Percentiles rank a stretch among this genome's conserved stretches.
Evolutionary conservation across 352 stramenopile genomes (phyloP).

Genomic region (Phytophthora lateralis): DNA sequence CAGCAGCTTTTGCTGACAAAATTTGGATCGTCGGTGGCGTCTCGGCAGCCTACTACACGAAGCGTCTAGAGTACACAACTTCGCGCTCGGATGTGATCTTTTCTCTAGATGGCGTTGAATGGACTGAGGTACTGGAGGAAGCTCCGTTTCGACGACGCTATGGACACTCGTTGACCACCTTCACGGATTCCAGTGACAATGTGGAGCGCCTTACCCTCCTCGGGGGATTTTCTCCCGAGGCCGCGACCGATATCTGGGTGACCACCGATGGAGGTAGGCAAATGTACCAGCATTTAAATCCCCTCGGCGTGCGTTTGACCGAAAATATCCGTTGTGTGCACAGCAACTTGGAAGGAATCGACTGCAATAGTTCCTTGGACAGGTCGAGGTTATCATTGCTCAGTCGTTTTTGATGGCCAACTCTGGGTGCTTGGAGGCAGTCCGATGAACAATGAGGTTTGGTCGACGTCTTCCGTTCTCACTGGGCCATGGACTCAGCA

Average conservation of each 20-base stretch:
- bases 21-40: slow-evolving; percentile 81
- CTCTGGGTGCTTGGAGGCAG: slow-evolving; percentile 78
- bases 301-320: not conserved
- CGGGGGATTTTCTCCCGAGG: slow-evolving; percentile 76
- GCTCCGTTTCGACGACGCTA: slow-evolving; percentile 74
- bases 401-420: slow-evolving; percentile 58
- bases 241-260: slow-evolving; percentile 78
- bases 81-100: slow-evolving; percentile 69
- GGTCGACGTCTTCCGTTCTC: slow-evolving; percentile 69
- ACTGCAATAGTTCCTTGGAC: slow-evolving; percentile 46
- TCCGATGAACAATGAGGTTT: slow-evolving; percentile 84
- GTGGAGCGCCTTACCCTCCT: slow-evolving; percentile 64
- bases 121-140: slow-evolving; percentile 74
- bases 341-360: slow-evolving; percentile 56
- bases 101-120: slow-evolving; percentile 60
- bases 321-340: not conserved
- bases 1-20: slow-evolving; percentile 56
- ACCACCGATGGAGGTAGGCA: slow-evolving; percentile 64
- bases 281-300: not conserved
- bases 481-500: slow-evolving; percentile 57
- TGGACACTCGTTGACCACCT: slow-evolving; percentile 72
- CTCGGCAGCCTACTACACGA: slow-evolving; percentile 79
- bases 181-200: slow-evolving; percentile 54
- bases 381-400: slow-evolving; percentile 77
- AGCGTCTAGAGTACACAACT: slow-evolving; percentile 69